A percentile compares a stretch with the other conserved stretches of the same genome.
Conservation (phyloP, 208 protist species). For the Leishmania mexicana region DNA sequence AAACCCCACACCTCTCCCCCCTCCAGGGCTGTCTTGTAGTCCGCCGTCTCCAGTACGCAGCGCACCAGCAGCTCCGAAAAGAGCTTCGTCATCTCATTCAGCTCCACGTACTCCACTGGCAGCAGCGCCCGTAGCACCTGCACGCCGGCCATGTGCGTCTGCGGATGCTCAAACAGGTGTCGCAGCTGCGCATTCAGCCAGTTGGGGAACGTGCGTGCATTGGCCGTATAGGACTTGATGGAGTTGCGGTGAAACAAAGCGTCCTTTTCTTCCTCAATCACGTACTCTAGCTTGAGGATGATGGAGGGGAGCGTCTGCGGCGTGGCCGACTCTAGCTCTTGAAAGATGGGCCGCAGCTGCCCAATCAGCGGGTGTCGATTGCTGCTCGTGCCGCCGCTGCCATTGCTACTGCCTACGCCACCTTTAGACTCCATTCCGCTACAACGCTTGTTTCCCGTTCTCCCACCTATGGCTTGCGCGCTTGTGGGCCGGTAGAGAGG, state of each 20-base stretch:
- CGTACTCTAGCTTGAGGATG: slow-evolving; percentile 83
- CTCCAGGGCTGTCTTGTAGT: slow-evolving; percentile 42
- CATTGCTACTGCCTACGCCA: slow-evolving; percentile 11
- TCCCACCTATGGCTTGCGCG: not conserved
- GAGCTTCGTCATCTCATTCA: slow-evolving; percentile 75
- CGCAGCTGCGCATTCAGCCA: slow-evolving; percentile 81
- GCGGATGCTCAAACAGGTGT: slow-evolving; percentile 64
- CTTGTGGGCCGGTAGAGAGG: not conserved
- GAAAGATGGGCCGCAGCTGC: slow-evolving; percentile 88
- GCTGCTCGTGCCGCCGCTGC: slow-evolving; percentile 18
- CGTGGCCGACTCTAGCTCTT: slow-evolving; percentile 50
- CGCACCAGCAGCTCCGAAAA: slow-evolving; percentile 71
- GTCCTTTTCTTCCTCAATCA: slow-evolving; percentile 89
- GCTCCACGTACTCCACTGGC: slow-evolving; percentile 79
- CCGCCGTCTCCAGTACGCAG: slow-evolving; percentile 55
- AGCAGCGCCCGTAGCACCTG: slow-evolving; percentile 69
- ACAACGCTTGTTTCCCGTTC: not conserved
- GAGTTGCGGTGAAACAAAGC: slow-evolving; percentile 72
- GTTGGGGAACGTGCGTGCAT: slow-evolving; percentile 49
- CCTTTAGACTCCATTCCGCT: slow-evolving; percentile 24
- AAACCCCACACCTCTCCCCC: slow-evolving; percentile 82
- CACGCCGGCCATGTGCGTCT: slow-evolving; percentile 70
- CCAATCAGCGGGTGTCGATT: slow-evolving; percentile 75
- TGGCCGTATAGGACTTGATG: slow-evolving; percentile 51
- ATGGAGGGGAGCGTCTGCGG: slow-evolving; percentile 57